Base-by-base conservation (phyloP, 768 basidiomycete genomes). In the Mycena haematopus region DNA sequence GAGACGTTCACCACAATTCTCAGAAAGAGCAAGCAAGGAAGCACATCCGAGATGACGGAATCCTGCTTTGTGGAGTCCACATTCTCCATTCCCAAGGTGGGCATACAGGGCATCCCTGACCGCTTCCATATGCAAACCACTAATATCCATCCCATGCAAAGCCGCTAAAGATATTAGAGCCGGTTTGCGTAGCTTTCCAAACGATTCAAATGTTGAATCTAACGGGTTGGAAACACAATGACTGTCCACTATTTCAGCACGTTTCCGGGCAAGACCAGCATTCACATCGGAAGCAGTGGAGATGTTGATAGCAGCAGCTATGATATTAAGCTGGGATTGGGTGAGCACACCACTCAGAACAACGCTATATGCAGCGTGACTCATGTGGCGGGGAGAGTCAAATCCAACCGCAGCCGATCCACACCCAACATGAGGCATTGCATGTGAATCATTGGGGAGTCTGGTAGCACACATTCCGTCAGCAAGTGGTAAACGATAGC, bases 311-410 rank as follows among this genome's bases (percentile, higher is more conserved):
- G 40, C 40, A n/a, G 14, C 14, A 5, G 40, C 40, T 42, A 42
- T 42, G 19, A 17, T 42, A 4, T 15, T 17, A 9, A 42, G 40
- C 15, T 15, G 15, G 3, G 40, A 13, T n/a, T 6, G 2, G 19
- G 5, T 15, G 40, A 42, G 19, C 4, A 10, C 5, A 38, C 4
- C 19, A n/a, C 40, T 42, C 6, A 53, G 15, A 35, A 53, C 10
- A 22, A 53, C 27, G n/a, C 52, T 53, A 15, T 53, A 24, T 6
- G 52, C 52, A 42, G 52, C 38, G 35, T 53, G 52, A 19, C 38
- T 38, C 52, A 53, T 53, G 17, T 53, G 51, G 6, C n/a, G 35
- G 8, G 51, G 51, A 7, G 51, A 52, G 3, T 31, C 29, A 24
- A 52, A 52, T 13, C 35, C n/a, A 3, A 21, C 9, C 11, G 51